Evolutionary conservation across 2,329 filamentous ascomycete species (phyloP), one percentile per base, ranked within the genome.

Genomic region (Geosmithia putterillii): DNA sequence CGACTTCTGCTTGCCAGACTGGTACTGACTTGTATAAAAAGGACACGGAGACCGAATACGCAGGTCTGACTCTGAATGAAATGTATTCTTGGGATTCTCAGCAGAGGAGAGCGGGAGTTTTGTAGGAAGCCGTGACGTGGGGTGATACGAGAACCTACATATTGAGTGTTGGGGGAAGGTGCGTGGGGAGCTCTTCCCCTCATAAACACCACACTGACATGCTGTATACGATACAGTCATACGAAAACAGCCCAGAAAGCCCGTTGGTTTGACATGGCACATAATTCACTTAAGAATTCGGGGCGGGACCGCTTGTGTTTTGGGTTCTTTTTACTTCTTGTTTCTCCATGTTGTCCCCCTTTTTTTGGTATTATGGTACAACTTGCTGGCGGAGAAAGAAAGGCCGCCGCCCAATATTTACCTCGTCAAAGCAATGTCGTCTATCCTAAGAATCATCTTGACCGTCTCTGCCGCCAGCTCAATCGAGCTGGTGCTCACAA

Each of bases 391-490:
- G 42, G 49, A 53, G 49, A 32, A 12, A 32, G 28, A 32, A 32
- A 32, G 15, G 28, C 28, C 28, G 3, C 28, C 28, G 15, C 15
- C 28, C 28, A 32, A 32, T 35, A 21, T 47, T 57, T 74, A 80
- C 64, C 76, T 70, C 55, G 70, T 78, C 60, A 81, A 63, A 41
- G 74, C 74, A 64, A 81, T 80, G 57, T 81, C 76, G 57, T 81
- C 76, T 65, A 81, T 80, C 59, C 76, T 73, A 57, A 81, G 61
- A 58, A 81, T 80, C 87, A 95, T 92, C 79, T 96, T 98, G 55
- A 96, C 92, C 47, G 92, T 98, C 75, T 98, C 92, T 7, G 90
- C 89, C 23, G 92, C 92, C 64, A 98, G 67, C 71, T 98, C 90
- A 56, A 98, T 92, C 20, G 92, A 88, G 63, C 90, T 96, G 45